Base-by-base conservation (phyloP, 768 basidiomycete species). In the Lactarius quietus region DNA sequence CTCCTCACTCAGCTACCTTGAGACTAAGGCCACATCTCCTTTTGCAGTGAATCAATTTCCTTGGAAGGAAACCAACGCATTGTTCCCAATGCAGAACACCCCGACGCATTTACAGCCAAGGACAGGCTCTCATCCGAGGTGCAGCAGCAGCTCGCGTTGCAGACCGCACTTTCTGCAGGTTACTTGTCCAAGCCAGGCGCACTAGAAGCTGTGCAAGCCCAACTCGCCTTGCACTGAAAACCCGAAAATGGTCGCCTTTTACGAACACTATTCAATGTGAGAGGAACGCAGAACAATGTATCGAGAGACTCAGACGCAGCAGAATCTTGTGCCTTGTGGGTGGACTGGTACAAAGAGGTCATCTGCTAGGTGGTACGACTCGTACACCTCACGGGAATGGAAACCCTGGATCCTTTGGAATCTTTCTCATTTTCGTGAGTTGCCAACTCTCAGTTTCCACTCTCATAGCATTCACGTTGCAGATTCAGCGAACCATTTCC, bases 221-320 rank as follows among this genome's bases (percentile, higher is more conserved):
- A 86, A 55, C 81, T 98, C 29, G 89, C 86, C 0, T 78, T 95
- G 60, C 92, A 95, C 88, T 3, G 82, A 88, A 8, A 85, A 86
- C 0, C 93, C 95, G 0, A 88, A 86, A 71, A 83, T 98, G 31
- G 87, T 93, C 64, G 94, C 95, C 0, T 90, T 88, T 72, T 93
- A 89, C 73, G 83, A 88, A 59, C 86, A 86, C 73, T 95, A 93
- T 70, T 73, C 76, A 69, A 70, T 61, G 66, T 67, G 4, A 45
- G 39, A 33, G 45, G 72, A 76, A 67, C 76, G 69, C 48, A 3
- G 48, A 28, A 26, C 6, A 72, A 76, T 38, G 70, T 66, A n/a
- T 67, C 36, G 53, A 55, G 20, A 33, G 65, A 71, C 39, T 15
- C 39, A 41, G 39, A 18, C 17, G 26, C 14, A 15, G 48, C 73